phyloP scores from a whole-genome alignment of 768 basidiomycete species.

The Hygrophorus pudorinus region DNA sequence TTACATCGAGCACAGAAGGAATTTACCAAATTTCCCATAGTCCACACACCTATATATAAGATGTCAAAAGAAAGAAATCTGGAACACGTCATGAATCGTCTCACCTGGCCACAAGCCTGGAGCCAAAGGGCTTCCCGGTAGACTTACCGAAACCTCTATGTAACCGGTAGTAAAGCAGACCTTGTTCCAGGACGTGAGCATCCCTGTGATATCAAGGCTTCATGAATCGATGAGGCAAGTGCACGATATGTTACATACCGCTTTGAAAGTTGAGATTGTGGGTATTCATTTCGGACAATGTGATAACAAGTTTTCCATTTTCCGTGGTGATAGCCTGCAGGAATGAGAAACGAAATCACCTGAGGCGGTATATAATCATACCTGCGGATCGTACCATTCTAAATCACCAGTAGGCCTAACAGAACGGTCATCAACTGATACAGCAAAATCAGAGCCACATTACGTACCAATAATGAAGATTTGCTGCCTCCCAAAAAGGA shows the following conservation, averaged over 20 bases:
- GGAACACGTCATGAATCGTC: slow-evolving; percentile 17
- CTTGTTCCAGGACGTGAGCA: slow-evolving; percentile 88
- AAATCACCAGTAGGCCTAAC: slow-evolving; percentile 57
- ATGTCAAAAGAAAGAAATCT: neutral
- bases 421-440: slow-evolving; percentile 7
- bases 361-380: neutral
- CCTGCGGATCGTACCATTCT: slow-evolving; percentile 72
- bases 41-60: slow-evolving; percentile 45
- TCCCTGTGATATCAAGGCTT: slow-evolving; percentile 26
- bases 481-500: slow-evolving; percentile 81
- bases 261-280: slow-evolving; percentile 82
- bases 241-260: slow-evolving; percentile 38
- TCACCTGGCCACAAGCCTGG: slow-evolving; percentile 84
- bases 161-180: slow-evolving; percentile 92
- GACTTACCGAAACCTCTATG: slow-evolving; percentile 70
- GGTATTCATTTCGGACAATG: slow-evolving; percentile 55
- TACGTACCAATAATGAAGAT: slow-evolving; percentile 76
- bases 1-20: neutral
- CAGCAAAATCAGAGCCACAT: neutral
- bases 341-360: slow-evolving; percentile 23
- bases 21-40: slow-evolving; percentile 63
- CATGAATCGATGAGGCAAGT: slow-evolving; percentile 8
- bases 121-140: slow-evolving; percentile 51
- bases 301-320: slow-evolving; percentile 73
- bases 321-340: slow-evolving; percentile 57